Base-by-base conservation (phyloP, 352 stramenopile genomes). In the Phytophthora macrochlamydospora region DNA sequence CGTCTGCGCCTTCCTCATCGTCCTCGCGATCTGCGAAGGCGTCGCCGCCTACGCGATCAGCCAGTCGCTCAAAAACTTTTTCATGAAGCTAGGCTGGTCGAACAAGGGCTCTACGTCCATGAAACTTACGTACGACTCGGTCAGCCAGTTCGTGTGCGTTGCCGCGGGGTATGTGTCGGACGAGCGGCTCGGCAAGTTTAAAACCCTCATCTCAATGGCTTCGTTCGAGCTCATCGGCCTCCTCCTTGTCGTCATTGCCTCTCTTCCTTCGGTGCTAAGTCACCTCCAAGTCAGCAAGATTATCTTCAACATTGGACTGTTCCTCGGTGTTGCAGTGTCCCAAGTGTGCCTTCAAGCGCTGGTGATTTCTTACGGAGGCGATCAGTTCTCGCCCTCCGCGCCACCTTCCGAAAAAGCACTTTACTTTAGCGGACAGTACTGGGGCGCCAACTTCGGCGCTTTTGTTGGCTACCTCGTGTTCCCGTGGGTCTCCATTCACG, bases 341-440 rank as follows among this genome's bases (percentile, higher is more conserved):
- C 74, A 82, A 32, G 75, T 81, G 12, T 81, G 70, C 11, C 79
- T 91, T 59, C 84, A 83, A 46, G 78, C 78, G 4, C 79, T 87
- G 50, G 77, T 84, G 8, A 82, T 90, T 45, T 79, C 83, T 8
- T 79, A 85, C 52, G 81, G 84, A 48, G 84, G 72, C 18, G 80
- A 90, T 63, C 81, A 90, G 67, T 91, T 89, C 53, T 74, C 83
- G 8, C 77, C 76, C 4, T 56, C 57, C n/a, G 75, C 79, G 24
- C 74, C 68, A 5, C 58, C 56, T 33, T 72, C 77, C 13, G 61
- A 88, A 28, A 83, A 89, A 46, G 68, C 76, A 13, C 81, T 62
- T 24, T 96, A 88, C 69, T 96, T 95, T 76, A 90, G 76, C 45
- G 84, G 79, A 35, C 93, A 94, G 62, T 97, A 95, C 74, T 93